Conservation (phyloP, 2,329 filamentous ascomycete species). For the Rhinocladiella mackenziei region DNA sequence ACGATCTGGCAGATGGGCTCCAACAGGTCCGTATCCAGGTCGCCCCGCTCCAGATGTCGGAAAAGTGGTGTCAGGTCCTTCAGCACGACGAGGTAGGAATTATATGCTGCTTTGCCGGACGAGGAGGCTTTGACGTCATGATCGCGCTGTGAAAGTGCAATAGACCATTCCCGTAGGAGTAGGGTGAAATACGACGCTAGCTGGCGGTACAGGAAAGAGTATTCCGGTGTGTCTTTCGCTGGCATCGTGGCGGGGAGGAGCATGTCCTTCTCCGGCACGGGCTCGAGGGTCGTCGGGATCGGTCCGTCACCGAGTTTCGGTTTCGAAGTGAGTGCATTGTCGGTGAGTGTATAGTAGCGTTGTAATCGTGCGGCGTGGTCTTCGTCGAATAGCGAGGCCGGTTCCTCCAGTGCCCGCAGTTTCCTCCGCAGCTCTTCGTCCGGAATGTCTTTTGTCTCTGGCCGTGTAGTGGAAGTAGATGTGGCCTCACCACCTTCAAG, state of each 20-base stretch:
- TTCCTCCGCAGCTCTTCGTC: conserved; percentile 63
- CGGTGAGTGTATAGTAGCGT: conserved; percentile 63
- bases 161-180: conserved; percentile 84
- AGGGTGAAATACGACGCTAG: conserved; percentile 94
- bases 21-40: conserved; percentile 72
- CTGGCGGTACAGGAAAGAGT: conserved; percentile 75
- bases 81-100: conserved; percentile 79
- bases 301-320: conserved; percentile 61
- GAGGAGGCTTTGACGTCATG: conserved; percentile 63
- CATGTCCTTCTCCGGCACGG: conserved; percentile 83
- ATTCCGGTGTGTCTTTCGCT: conserved; percentile 60
- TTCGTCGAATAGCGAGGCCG: conserved; percentile 76
- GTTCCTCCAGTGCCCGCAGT: conserved; percentile 69
- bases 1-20: conserved; percentile 88
- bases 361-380: conserved; percentile 63
- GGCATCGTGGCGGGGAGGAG: conserved; percentile 65
- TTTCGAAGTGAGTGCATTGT: conserved; percentile 35
- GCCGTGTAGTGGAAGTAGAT: conserved; percentile 44
- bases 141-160: conserved; percentile 62
- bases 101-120: conserved; percentile 75
- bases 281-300: conserved; percentile 77
- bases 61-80: conserved; percentile 89
- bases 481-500: conserved; percentile 6
- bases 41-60: conserved; percentile 76
- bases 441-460: conserved; percentile 29